These are phyloP conservation scores for Microthlaspi erraticum DNA, from an alignment of 345 rosid species.

Conservation along the genomic window DNA sequence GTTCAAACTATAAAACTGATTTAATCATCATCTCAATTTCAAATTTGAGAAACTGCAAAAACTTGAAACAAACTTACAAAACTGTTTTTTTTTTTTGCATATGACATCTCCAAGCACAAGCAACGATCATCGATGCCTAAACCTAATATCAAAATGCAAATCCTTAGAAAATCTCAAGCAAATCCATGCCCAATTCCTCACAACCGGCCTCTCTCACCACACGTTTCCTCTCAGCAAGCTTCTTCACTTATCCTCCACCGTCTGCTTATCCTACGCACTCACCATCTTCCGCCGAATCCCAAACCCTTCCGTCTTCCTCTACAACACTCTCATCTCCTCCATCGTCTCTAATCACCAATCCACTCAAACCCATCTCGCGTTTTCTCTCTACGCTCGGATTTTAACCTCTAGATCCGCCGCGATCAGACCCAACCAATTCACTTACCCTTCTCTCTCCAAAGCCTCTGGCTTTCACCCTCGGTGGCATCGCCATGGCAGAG, in stretches of 20 bases:
- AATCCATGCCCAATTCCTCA: constrained; percentile 56
- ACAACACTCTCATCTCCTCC: constrained; percentile 65
- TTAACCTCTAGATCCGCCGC: constrained; percentile 28
- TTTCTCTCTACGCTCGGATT: constrained; percentile 54
- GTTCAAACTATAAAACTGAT: not conserved
- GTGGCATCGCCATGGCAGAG: constrained; percentile 52
- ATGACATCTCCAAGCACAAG: constrained; percentile 58
- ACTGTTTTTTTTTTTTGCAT: not conserved
- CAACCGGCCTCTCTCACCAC: constrained; percentile 58
- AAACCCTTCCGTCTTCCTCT: constrained; percentile 61
- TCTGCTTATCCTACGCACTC: constrained; percentile 52
- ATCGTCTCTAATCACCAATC: constrained; percentile 40
- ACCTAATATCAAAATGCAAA: constrained; percentile 54
- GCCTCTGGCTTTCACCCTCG: constrained; percentile 50
- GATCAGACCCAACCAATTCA: constrained; percentile 56
- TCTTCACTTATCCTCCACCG: constrained; percentile 50
- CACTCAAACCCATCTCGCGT: constrained; percentile 47
- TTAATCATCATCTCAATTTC: not conserved
- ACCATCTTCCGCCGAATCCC: constrained; percentile 55
- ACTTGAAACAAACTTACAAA: too few species aligned
- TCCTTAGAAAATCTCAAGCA: constrained; percentile 52
- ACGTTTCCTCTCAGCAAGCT: constrained; percentile 71
- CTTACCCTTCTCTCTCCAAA: constrained; percentile 74
- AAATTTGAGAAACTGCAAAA: not conserved
- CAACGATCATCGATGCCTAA: constrained; percentile 49